phyloP scores from a whole-genome alignment of 2,329 filamentous ascomycete genomes.

The Colletotrichum simmondsii region DNA sequence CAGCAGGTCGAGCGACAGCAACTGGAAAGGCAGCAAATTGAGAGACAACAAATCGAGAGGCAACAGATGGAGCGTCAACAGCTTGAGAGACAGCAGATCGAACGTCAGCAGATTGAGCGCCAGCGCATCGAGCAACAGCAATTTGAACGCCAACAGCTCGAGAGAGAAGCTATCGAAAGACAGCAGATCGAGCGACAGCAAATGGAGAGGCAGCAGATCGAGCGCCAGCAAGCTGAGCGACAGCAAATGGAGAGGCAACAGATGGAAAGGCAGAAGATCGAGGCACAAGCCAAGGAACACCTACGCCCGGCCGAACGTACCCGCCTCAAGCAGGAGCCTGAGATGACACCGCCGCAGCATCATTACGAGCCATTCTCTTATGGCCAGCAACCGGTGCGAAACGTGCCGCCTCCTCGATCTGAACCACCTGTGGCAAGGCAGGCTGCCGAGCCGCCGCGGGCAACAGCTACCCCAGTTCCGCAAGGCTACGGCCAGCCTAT shows the following conservation, averaged over 20 bases:
- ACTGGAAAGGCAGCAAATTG: slow-evolving; percentile 39
- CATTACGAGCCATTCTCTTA: slow-evolving; percentile 58
- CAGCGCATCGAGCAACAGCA: slow-evolving; percentile 15
- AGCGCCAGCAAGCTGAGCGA: slow-evolving; percentile 37
- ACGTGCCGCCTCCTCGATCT: slow-evolving; percentile 47
- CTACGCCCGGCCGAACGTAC: slow-evolving; percentile 38
- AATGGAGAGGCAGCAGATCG: slow-evolving; percentile 38
- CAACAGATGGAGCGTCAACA: slow-evolving; percentile 39
- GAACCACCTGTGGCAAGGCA: slow-evolving; percentile 54
- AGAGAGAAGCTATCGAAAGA: slow-evolving; percentile 14
- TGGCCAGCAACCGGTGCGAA: slow-evolving; percentile 49
- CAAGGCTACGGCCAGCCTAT: slow-evolving; percentile 51
- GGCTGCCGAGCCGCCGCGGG: slow-evolving; percentile 54
- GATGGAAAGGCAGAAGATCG: slow-evolving; percentile 44
- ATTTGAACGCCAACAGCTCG: slow-evolving; percentile 14
- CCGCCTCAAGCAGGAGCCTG: slow-evolving; percentile 62
- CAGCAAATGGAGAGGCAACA: slow-evolving; percentile 34
- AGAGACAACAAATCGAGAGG: slow-evolving; percentile 35
- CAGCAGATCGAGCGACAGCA: slow-evolving; percentile 32
- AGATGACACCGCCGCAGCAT: slow-evolving; percentile 49
- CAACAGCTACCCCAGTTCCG: slow-evolving; percentile 43
- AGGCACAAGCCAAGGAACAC: slow-evolving; percentile 45
- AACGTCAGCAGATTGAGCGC: slow-evolving; percentile 34
- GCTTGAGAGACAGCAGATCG: slow-evolving; percentile 32
- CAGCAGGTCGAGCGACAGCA: slow-evolving; percentile 37